Base-by-base conservation (phyloP, 139 green algal genomes). In the Mesotaenium endlicherianum region DNA sequence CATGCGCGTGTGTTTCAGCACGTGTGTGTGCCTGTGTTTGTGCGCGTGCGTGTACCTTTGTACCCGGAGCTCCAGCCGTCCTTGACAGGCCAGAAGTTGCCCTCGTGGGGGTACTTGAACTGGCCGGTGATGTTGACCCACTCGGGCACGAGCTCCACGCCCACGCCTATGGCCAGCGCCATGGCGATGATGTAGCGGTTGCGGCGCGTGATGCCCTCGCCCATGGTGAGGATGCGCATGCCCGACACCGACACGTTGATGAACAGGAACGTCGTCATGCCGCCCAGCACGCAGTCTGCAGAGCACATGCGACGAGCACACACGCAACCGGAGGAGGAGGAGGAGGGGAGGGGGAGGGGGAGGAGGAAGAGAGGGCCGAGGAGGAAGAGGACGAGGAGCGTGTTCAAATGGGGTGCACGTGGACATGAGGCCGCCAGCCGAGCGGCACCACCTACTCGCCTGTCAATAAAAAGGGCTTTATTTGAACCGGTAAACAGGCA, bases 251-350 rank as follows among this genome's bases (percentile, higher is more conserved):
- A 57, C n/a, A 89, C 85, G 69, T 89, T 89, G 42, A 81, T n/a
- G 83, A 89, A 90, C 11, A 88, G 77, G 75, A 90, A 90, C 30
- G 84, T 87, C 31, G 82, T 93, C 81, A 94, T 94, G 47, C 93
- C 93, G 38, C 93, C 93, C 50, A 97, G 88, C 30, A 95, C 92
- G 67, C 77, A 84, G 30, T 84, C 70, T 39, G 84, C 91, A 45
- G 95, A 86, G 2, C n/a, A n/a, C n/a, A n/a, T n/a, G n/a, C n/a
- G n/a, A n/a, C n/a, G n/a, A n/a, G n/a, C n/a, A n/a, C n/a, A n/a
- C n/a, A n/a, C n/a, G n/a, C n/a, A n/a, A n/a, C n/a, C n/a, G n/a
- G n/a, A n/a, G 53, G 53, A 26, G 53, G 53, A 64, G 53, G 26
- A 64, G 53, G 53, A 26, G 53, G 53, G 26, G 53, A 20, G 53